Conservation (phyloP, 176 grass and related monocot genomes). For the Dactylis glomerata region DNA sequence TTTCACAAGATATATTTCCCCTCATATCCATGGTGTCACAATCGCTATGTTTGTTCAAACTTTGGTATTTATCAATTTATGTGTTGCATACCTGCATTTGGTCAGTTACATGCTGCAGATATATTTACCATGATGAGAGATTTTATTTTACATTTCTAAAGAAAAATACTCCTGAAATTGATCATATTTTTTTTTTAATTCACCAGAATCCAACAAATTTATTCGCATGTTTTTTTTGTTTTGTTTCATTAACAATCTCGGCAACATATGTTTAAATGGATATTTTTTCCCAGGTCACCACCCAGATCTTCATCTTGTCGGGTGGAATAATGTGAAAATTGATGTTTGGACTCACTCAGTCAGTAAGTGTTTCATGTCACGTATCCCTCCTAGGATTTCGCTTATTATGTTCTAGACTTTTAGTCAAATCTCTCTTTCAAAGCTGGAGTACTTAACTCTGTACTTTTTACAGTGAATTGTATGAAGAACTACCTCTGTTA, state of each 20-base stretch:
- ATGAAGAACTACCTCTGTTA: not conserved
- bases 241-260: not conserved
- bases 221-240: not conserved
- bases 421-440: not conserved
- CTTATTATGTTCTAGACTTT: not conserved
- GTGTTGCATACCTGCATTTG: not conserved
- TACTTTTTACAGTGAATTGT: not conserved
- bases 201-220: not conserved
- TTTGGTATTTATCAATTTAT: not conserved
- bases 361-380: constrained; percentile 51
- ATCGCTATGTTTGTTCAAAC: not conserved
- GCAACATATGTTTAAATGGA: constrained; percentile 13
- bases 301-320: constrained; percentile 94
- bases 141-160: constrained; percentile 6
- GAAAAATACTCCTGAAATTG: not conserved
- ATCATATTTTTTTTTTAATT: not conserved
- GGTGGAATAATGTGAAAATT: constrained; percentile 94
- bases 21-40: constrained; percentile 2
- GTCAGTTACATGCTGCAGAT: constrained; percentile 9
- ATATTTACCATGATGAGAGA: not conserved
- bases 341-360: constrained; percentile 95
- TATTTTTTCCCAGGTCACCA: constrained; percentile 77
- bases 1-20: constrained; percentile 25
- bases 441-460: not conserved
- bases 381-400: not conserved